Conservation (phyloP, 2,329 filamentous ascomycete species). For the Arthrobotrys pseudoclavata region DNA sequence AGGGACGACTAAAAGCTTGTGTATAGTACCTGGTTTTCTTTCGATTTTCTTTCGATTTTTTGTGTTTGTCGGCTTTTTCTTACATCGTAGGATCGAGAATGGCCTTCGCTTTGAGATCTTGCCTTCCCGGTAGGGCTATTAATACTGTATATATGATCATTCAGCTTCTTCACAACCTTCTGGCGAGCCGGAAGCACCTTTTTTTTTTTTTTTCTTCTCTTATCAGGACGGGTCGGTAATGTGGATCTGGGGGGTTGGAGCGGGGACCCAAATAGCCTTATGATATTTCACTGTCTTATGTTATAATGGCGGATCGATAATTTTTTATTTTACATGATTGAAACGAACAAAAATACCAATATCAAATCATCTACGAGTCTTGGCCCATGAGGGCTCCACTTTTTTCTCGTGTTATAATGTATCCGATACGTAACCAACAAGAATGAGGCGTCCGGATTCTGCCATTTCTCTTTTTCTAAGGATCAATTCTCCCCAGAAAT, state of each 20-base stretch:
- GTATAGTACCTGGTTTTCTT: constrained; percentile 37
- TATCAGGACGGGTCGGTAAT: constrained; percentile 22
- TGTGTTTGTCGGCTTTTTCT: constrained; percentile 14
- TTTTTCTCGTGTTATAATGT: constrained; percentile 6
- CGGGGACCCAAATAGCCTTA: constrained; percentile 22
- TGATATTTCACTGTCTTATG: constrained; percentile 20
- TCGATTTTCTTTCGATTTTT: constrained; percentile 22
- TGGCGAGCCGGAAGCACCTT: constrained; percentile 28
- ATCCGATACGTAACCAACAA: constrained; percentile 11
- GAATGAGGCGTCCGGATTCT: constrained; percentile 7
- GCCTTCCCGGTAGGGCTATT: constrained; percentile 41
- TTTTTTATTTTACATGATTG: constrained; percentile 24
- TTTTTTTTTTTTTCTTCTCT: neutral
- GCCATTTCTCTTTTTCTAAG: constrained; percentile 5
- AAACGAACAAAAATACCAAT: constrained; percentile 18
- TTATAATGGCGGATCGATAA: constrained; percentile 31
- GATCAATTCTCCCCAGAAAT: neutral
- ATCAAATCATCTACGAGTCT: constrained; percentile 53
- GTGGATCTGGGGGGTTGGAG: constrained; percentile 25
- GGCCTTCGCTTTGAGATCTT: constrained; percentile 1
- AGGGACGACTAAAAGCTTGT: constrained; percentile 52
- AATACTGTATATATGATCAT: constrained; percentile 57
- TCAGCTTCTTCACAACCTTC: constrained; percentile 24
- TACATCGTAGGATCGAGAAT: constrained; percentile 10
- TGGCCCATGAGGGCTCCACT: constrained; percentile 37